These are phyloP conservation scores for Chloromonas sp. DNA, from an alignment of 163 green algal species.

Conservation along the genomic window DNA sequence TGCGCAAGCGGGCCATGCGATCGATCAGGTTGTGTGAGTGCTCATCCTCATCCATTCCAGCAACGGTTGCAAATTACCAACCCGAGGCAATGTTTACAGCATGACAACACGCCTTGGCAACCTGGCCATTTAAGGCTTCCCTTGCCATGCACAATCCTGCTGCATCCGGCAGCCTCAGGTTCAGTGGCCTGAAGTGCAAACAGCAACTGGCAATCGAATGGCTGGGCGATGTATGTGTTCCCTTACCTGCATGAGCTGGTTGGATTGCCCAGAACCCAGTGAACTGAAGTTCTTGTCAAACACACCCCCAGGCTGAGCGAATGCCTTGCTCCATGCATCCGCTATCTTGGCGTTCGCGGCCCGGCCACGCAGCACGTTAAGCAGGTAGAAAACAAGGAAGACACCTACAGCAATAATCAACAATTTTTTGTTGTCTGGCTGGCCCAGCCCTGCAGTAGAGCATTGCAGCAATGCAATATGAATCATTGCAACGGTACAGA, in stretches of 20 bases:
- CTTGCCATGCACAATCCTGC: no score
- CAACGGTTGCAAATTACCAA: background rate
- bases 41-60: background rate
- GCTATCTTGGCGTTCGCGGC: constrained; percentile 28
- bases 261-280: no score
- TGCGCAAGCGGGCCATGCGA: background rate
- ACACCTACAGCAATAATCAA: background rate
- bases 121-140: no score
- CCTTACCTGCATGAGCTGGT: no score
- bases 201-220: no score
- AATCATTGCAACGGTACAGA: no score
- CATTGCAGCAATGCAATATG: no score
- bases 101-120: background rate
- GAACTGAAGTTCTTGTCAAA: constrained; percentile 42
- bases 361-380: constrained; percentile 33
- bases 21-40: background rate
- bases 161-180: no score
- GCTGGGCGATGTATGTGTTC: no score
- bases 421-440: background rate
- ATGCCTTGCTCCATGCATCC: constrained; percentile 25
- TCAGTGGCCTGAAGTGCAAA: no score
- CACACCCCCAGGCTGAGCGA: constrained; percentile 15
- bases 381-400: background rate
- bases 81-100: background rate
- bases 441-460: no score